phyloP scores from a whole-genome alignment of 805 yeast species.

The Candida broadrunensis region DNA sequence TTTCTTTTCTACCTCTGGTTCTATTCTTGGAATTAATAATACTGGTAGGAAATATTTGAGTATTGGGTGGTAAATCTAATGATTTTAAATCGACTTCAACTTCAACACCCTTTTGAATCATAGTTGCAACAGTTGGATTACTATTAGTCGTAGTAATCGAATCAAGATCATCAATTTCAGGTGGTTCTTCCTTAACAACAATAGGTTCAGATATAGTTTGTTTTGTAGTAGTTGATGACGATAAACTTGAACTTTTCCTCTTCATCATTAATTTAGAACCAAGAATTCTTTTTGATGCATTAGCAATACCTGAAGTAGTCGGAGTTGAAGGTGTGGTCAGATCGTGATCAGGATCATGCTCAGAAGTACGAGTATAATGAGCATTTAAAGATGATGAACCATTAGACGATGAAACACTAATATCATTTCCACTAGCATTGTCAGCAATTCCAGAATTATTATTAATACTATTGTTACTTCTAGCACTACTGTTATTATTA shows the following conservation, averaged over 20 bases:
- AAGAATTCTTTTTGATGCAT: conserved; percentile 37
- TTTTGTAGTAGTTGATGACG: too few relatives aligned
- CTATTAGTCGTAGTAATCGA: not conserved
- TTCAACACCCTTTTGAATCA: conserved; percentile 26
- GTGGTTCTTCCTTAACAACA: not conserved
- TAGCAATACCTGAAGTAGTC: conserved; percentile 17
- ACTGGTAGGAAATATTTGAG: conserved; percentile 33
- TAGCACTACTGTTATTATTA: not conserved
- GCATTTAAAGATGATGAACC: conserved; percentile 5
- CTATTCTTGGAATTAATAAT: conserved; percentile 30
- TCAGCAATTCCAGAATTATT: not conserved
- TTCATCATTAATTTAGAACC: conserved; percentile 36
- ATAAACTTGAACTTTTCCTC: conserved; percentile 12
- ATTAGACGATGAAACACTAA: conserved; percentile 12
- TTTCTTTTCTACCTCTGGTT: conserved; percentile 65
- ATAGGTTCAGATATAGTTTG: too few relatives aligned
- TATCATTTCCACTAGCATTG: conserved; percentile 5
- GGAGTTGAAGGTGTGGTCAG: conserved; percentile 2
- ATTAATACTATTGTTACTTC: not conserved
- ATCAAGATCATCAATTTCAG: not conserved
- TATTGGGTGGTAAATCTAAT: conserved; percentile 38
- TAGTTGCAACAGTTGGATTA: conserved; percentile 14
- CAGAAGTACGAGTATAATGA: not conserved
- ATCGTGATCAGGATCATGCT: conserved; percentile 1
- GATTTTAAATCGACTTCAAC: conserved; percentile 39